phyloP scores from a whole-genome alignment of 2,329 filamentous ascomycete genomes.

The Sphaerostilbella broomeana region DNA sequence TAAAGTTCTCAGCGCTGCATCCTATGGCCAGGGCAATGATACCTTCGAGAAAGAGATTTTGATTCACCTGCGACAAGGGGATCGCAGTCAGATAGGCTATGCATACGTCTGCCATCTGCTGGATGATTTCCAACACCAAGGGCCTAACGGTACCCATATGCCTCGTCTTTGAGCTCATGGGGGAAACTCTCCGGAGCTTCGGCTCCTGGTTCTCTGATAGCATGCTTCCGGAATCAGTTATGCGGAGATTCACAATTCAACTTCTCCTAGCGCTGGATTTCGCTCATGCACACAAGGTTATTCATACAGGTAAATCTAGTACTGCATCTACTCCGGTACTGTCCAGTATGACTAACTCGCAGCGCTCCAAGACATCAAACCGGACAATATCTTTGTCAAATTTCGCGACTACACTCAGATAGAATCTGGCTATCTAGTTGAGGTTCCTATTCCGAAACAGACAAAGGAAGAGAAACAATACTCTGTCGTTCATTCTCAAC shows the following conservation, averaged over 20 bases:
- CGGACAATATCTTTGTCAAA: slow-evolving; percentile 5
- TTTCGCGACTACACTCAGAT: slow-evolving; percentile 1
- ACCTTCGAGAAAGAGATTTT: neutral
- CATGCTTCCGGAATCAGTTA: neutral
- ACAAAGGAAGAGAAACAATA: neutral
- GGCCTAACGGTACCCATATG: neutral
- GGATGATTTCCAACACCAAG: slow-evolving; percentile 2
- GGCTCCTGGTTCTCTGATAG: neutral
- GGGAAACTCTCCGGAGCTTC: neutral
- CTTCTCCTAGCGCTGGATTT: neutral
- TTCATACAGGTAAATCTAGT: slow-evolving; percentile 5
- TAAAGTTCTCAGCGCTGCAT: neutral
- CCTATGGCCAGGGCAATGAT: neutral
- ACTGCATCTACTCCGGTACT: neutral
- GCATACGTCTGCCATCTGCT: neutral
- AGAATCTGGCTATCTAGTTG: slow-evolving; percentile 1
- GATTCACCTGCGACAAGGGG: neutral
- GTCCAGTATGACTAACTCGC: neutral
- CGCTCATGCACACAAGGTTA: neutral
- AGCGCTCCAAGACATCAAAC: slow-evolving; percentile 4
- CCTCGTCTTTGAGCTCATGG: slow-evolving; percentile 7
- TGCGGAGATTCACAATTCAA: neutral
- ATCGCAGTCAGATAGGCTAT: neutral
- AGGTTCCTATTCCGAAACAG: neutral
- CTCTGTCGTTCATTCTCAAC: neutral